phyloP scores from a whole-genome alignment of 768 basidiomycete genomes.

The Cystoderma amianthinum region DNA sequence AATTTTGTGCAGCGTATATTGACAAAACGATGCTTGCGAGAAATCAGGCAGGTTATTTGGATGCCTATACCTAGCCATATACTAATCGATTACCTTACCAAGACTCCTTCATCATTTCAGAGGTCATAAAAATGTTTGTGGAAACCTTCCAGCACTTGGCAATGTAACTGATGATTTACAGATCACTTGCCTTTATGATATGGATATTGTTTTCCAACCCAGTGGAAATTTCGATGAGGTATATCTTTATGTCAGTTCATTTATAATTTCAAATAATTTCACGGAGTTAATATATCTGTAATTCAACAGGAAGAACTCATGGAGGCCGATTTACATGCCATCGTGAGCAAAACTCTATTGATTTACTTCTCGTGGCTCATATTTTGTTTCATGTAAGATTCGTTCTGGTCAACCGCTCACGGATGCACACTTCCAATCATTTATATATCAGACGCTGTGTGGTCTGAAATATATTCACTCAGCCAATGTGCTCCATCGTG shows the following conservation, averaged over 20 bases:
- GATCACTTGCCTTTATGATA: conserved; percentile 97
- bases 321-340: conserved; percentile 99
- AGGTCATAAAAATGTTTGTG: conserved; percentile 92
- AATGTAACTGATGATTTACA: conserved; percentile 25
- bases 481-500: conserved; percentile 94
- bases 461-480: conserved; percentile 98
- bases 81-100: conserved; percentile 9
- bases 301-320: conserved; percentile 89
- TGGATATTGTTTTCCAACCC: conserved; percentile 95
- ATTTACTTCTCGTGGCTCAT: no score
- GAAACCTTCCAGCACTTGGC: conserved; percentile 1
- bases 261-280: neutral
- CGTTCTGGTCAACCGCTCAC: conserved; percentile 85
- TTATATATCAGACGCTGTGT: conserved; percentile 97
- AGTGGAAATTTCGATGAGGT: conserved; percentile 94
- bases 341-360: conserved; percentile 47
- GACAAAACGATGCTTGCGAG: conserved; percentile 92
- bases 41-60: conserved; percentile 65
- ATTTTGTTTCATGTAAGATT: conserved; percentile 35
- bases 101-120: conserved; percentile 96
- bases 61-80: conserved; percentile 4
- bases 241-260: conserved; percentile 70
- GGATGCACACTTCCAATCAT: conserved; percentile 91
- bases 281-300: conserved; percentile 3
- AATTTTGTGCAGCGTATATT: conserved; percentile 64